Conservation (phyloP, 2,329 filamentous ascomycete genomes). For the Paraconiothyrium sp. region DNA sequence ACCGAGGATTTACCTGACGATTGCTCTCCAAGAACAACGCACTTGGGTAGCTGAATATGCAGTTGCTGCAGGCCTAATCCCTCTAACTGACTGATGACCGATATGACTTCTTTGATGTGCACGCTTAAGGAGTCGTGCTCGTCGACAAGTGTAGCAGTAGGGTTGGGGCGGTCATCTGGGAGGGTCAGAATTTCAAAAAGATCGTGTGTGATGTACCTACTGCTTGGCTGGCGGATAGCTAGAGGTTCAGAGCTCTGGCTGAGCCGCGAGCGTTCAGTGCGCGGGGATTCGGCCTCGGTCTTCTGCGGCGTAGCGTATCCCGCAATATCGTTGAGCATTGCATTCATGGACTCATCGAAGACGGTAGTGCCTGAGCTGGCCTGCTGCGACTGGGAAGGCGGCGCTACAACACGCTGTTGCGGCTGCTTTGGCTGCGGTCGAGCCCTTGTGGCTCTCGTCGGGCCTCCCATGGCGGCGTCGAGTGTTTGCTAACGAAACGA, state of each 20-base stretch:
- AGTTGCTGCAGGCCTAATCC: slow-evolving; percentile 76
- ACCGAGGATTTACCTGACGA: slow-evolving; percentile 80
- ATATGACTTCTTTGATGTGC: slow-evolving; percentile 71
- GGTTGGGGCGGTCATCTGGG: neutral
- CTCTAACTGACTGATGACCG: slow-evolving; percentile 71
- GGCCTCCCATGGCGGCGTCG: slow-evolving; percentile 18
- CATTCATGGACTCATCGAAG: slow-evolving; percentile 3
- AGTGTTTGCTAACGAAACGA: neutral
- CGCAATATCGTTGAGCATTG: neutral
- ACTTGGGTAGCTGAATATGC: slow-evolving; percentile 74
- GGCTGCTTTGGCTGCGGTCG: slow-evolving; percentile 1
- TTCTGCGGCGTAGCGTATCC: slow-evolving; percentile 8
- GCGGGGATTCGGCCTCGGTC: slow-evolving; percentile 12
- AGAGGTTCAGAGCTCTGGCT: slow-evolving; percentile 21
- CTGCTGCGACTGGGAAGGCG: neutral
- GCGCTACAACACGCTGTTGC: neutral
- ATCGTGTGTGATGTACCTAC: slow-evolving; percentile 13
- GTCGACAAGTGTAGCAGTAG: neutral
- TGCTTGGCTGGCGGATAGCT: slow-evolving; percentile 6
- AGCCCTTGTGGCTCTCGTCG: slow-evolving; percentile 9
- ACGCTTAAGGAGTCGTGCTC: slow-evolving; percentile 60
- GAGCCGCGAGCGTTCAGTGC: slow-evolving; percentile 19
- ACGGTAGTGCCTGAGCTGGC: slow-evolving; percentile 17
- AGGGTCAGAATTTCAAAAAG: neutral
- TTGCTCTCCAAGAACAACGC: slow-evolving; percentile 86